A percentile compares a stretch with the other conserved stretches of the same genome.
Conservation (phyloP, 192 early-diverging fungal species). For the Haplosporangium gracile region DNA sequence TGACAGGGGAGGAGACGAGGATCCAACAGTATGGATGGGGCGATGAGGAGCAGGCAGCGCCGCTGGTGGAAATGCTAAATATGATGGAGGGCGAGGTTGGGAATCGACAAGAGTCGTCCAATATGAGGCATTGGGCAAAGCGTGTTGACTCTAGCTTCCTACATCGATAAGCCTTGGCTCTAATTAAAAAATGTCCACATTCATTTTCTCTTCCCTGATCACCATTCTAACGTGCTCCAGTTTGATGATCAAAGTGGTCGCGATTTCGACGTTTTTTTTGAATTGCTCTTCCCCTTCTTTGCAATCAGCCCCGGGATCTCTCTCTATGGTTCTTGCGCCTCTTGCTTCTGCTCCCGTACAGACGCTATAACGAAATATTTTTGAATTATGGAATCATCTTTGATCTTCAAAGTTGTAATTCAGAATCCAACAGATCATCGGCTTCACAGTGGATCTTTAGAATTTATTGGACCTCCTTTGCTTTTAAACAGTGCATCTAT, state of each 20-base stretch:
- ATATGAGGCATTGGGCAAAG: constrained; percentile 29
- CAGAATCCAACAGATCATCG: too few relatives aligned
- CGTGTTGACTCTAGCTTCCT: neutral
- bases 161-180: neutral
- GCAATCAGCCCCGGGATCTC: neutral
- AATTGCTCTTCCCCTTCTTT: neutral
- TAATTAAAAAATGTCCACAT: neutral
- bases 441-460: too few relatives aligned
- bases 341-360: too few relatives aligned
- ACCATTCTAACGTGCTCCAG: too few relatives aligned
- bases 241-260: too few relatives aligned
- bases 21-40: constrained; percentile 37
- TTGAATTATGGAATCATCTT: too few relatives aligned
- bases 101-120: neutral
- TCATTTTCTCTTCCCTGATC: neutral
- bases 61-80: constrained; percentile 38
- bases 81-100: constrained; percentile 25
- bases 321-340: neutral
- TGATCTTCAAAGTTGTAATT: too few relatives aligned
- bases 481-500: too few relatives aligned
- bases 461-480: too few relatives aligned
- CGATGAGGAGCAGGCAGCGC: constrained; percentile 28
- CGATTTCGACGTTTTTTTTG: neutral
- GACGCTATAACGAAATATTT: too few relatives aligned
- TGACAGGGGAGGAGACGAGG: neutral